These are phyloP conservation scores for Sporisorium exsertum DNA, from an alignment of 1,284 basidiomycete genomes.

Conservation along the genomic window DNA sequence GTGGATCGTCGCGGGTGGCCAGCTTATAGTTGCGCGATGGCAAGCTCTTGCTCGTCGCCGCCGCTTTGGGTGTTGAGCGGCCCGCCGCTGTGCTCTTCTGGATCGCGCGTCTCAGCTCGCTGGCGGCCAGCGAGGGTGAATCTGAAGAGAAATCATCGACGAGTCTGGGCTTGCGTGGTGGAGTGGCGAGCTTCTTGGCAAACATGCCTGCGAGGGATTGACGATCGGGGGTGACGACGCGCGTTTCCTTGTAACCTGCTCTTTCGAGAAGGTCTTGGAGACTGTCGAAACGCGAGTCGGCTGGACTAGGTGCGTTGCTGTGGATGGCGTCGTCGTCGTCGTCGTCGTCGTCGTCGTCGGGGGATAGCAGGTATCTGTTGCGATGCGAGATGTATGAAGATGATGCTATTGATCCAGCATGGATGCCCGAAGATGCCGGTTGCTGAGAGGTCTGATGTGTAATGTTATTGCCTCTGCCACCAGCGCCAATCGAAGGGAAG, in stretches of 20 bases:
- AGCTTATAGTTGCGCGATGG: conserved; percentile 37
- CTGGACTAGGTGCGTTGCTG: neutral
- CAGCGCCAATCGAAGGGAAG: conserved; percentile 13
- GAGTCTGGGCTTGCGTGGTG: conserved; percentile 19
- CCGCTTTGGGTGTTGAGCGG: conserved; percentile 16
- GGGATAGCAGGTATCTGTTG: neutral
- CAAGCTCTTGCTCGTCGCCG: conserved; percentile 34
- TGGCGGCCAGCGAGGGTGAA: conserved; percentile 40
- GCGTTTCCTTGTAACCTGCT: conserved; percentile 67
- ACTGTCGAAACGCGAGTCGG: conserved; percentile 56
- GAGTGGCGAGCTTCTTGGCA: conserved; percentile 32
- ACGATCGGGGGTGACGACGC: conserved; percentile 60
- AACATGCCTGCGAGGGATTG: conserved; percentile 38
- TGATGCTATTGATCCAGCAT: neutral
- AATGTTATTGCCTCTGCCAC: conserved; percentile 8
- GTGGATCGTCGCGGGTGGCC: neutral
- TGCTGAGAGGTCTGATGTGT: neutral
- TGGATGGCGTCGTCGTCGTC: neutral
- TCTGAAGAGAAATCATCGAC: conserved; percentile 41
- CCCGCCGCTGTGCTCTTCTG: conserved; percentile 17
- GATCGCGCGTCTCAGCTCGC: conserved; percentile 28
- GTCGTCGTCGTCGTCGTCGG: neutral
- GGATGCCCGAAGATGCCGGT: neutral
- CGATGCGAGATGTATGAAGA: neutral
- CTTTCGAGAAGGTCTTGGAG: conserved; percentile 63